Percentiles rank a stretch among this genome's conserved stretches.
These are phyloP conservation scores for Carpinus viminea DNA, from an alignment of 306 rosid genomes.

Conservation along the genomic window DNA sequence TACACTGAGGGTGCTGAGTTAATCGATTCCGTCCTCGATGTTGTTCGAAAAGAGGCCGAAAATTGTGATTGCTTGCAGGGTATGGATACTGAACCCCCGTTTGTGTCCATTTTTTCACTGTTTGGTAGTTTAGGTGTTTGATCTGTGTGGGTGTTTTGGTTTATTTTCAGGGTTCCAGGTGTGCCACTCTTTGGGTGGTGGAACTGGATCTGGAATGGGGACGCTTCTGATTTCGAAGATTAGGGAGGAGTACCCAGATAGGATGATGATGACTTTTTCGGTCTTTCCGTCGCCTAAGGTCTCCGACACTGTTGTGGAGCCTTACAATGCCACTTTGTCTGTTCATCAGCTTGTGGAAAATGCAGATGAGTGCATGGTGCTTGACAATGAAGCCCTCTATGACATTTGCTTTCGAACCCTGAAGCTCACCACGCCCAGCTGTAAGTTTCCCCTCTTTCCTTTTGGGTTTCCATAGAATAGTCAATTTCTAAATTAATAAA, in stretches of 20 bases:
- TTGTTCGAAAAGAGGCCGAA: constrained; percentile 50
- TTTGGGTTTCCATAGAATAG: no score
- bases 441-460: constrained; percentile 15
- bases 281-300: constrained; percentile 52
- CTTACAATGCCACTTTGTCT: constrained; percentile 44
- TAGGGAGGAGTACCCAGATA: constrained; percentile 48
- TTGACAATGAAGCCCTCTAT: constrained; percentile 45
- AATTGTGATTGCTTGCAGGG: constrained; percentile 52
- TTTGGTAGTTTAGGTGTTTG: not conserved
- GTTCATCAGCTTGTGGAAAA: constrained; percentile 53
- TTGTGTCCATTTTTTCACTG: no score
- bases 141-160: not conserved
- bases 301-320: constrained; percentile 50
- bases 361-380: constrained; percentile 50
- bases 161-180: constrained; percentile 38
- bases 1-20: constrained; percentile 50
- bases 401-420: constrained; percentile 47
- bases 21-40: constrained; percentile 47
- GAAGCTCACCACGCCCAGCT: constrained; percentile 48
- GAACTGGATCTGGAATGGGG: constrained; percentile 55
- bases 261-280: constrained; percentile 50
- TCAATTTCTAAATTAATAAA: no score
- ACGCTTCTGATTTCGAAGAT: constrained; percentile 48
- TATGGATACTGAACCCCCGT: not conserved
- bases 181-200: constrained; percentile 50